Evolutionary conservation across 2,329 filamentous ascomycete species (phyloP).

Genomic region (Fusarium floridanum): DNA sequence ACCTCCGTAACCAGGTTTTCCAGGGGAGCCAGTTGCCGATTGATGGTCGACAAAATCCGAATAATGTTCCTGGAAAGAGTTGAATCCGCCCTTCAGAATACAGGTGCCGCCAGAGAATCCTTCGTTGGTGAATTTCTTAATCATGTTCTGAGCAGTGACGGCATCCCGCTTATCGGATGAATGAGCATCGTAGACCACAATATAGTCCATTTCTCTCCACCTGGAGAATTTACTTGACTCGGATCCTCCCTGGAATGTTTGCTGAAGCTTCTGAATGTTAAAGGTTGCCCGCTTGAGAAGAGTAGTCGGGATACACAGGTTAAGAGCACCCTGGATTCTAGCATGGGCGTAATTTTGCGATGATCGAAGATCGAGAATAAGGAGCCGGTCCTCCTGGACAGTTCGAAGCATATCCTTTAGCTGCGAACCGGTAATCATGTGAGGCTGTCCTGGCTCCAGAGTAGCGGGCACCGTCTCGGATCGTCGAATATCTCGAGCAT

Average conservation of each 20-base stretch:
- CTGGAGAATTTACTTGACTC: slow-evolving; percentile 80
- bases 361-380: slow-evolving; percentile 89
- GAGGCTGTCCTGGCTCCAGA: slow-evolving; percentile 60
- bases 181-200: slow-evolving; percentile 88
- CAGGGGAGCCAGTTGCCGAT: slow-evolving; percentile 52
- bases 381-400: slow-evolving; percentile 57
- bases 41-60: slow-evolving; percentile 72
- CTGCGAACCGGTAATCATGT: slow-evolving; percentile 66
- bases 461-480: slow-evolving; percentile 67
- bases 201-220: slow-evolving; percentile 80
- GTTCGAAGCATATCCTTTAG: slow-evolving; percentile 69
- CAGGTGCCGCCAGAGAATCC: slow-evolving; percentile 81
- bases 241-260: slow-evolving; percentile 81
- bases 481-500: slow-evolving; percentile 42
- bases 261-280: slow-evolving; percentile 86
- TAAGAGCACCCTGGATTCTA: slow-evolving; percentile 84
- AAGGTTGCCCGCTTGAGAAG: slow-evolving; percentile 91
- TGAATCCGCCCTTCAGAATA: slow-evolving; percentile 86
- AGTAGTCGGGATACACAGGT: slow-evolving; percentile 95
- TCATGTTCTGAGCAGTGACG: slow-evolving; percentile 82
- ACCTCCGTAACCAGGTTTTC: slow-evolving; percentile 60
- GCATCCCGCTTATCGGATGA: slow-evolving; percentile 87
- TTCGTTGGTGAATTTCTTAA: slow-evolving; percentile 92
- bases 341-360: slow-evolving; percentile 84
- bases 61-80: slow-evolving; percentile 76